Base-by-base conservation (phyloP, 495 filamentous ascomycete species). In the Rhypophila decipiens region DNA sequence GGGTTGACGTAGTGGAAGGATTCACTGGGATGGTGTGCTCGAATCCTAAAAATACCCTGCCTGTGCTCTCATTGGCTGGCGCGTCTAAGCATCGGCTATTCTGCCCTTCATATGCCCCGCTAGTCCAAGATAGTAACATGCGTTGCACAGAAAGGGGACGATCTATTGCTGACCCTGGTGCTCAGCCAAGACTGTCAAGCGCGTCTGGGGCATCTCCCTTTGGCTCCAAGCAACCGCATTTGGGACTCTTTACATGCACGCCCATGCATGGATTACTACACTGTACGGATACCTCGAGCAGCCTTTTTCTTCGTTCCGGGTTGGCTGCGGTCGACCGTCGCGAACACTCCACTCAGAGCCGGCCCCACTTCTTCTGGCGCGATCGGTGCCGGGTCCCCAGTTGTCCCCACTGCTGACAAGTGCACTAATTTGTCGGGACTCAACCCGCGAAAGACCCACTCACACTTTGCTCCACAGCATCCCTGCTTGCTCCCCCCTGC, bases 51-150 rank as follows among this genome's bases (percentile, higher is more conserved):
- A 39, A 39, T 39, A 39, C 20, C 36, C 36, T 2, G 9, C 36
- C 36, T 17, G n/a, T n/a, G n/a, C n/a, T 18, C 15, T 39, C n/a
- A 39, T 39, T 39, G 36, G 36, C n/a, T 18, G 17, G 36, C 7
- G 27, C 36, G 36, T 39, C 36, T 39, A 39, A n/a, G 36, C 17
- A 18, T 39, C 36, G 36, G n/a, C 36, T 39, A 39, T 39, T 39
- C 36, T 39, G 36, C 36, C 10, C 13, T 39, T 13, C 36, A n/a
- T n/a, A n/a, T n/a, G n/a, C n/a, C n/a, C n/a, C n/a, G n/a, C n/a
- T n/a, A n/a, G n/a, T n/a, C n/a, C n/a, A n/a, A n/a, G n/a, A n/a
- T n/a, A n/a, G n/a, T n/a, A n/a, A n/a, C n/a, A n/a, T n/a, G n/a
- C n/a, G n/a, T n/a, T n/a, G n/a, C n/a, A n/a, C n/a, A n/a, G n/a